Conservation (phyloP, 2,329 filamentous ascomycete genomes). For the Aspergillus ibericus region DNA sequence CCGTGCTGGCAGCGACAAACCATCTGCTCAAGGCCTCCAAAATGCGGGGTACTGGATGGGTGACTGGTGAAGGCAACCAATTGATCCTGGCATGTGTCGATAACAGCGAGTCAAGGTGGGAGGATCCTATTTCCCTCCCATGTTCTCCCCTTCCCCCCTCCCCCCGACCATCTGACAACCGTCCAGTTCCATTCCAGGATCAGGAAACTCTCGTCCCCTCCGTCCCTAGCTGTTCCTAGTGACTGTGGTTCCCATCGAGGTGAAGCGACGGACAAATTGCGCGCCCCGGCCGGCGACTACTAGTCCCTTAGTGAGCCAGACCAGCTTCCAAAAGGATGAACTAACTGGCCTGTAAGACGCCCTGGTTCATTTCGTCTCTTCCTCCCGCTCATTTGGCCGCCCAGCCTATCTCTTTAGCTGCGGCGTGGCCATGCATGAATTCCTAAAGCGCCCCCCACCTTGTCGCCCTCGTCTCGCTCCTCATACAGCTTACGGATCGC, state of each 20-base stretch:
- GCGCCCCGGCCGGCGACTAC: no score
- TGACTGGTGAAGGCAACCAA: not conserved
- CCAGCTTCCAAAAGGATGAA: no score
- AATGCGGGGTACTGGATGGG: conserved; percentile 7
- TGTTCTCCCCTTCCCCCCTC: not conserved
- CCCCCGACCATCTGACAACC: not conserved
- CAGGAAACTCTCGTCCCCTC: not conserved
- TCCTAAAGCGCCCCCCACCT: not conserved
- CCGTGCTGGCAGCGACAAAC: not conserved
- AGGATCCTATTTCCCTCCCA: not conserved
- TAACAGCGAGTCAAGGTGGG: not conserved
- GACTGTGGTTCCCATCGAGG: no score
- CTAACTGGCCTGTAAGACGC: no score
- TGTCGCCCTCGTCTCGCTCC: not conserved
- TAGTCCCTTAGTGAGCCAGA: no score
- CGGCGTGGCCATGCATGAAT: not conserved
- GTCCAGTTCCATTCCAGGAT: not conserved
- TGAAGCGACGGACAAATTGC: no score
- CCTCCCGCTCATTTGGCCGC: not conserved
- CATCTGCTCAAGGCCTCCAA: not conserved
- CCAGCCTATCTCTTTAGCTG: not conserved
- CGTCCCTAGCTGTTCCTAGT: no score
- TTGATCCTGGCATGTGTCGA: not conserved
- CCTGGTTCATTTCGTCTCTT: not conserved
- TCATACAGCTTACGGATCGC: conserved; percentile 11